Evolutionary conservation across 1,139 yeast genomes (phyloP).

Genomic region (Saccharomyces uvarum): DNA sequence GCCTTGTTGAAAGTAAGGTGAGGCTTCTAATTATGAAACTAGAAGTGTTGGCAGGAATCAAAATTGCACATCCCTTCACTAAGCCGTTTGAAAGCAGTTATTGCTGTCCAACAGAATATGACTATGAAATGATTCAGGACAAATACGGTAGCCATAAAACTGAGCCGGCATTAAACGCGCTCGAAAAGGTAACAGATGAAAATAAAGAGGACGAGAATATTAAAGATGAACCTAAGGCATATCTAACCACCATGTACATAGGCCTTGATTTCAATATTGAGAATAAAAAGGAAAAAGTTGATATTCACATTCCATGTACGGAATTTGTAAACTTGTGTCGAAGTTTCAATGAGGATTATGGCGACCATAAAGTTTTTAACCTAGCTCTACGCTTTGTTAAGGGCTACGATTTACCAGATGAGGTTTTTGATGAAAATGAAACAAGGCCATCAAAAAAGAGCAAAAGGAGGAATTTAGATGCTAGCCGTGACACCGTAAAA

Average conservation of each 20-base stretch:
- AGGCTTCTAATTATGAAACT: slow-evolving; percentile 75
- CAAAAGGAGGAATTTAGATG: slow-evolving; percentile 37
- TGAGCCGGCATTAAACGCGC: slow-evolving; percentile 35
- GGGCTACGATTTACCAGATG: slow-evolving; percentile 72
- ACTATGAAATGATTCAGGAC: slow-evolving; percentile 47
- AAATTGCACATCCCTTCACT: slow-evolving; percentile 82
- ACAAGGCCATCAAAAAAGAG: slow-evolving; percentile 54
- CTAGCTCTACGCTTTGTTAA: slow-evolving; percentile 71
- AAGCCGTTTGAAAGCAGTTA: slow-evolving; percentile 61
- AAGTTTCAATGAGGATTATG: slow-evolving; percentile 59
- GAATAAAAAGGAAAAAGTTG: slow-evolving; percentile 55
- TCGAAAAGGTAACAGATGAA: slow-evolving; percentile 32
- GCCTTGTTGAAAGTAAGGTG: slow-evolving; percentile 83
- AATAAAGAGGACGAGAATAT: slow-evolving; percentile 30
- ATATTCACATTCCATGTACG: slow-evolving; percentile 84
- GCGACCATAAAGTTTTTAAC: slow-evolving; percentile 46
- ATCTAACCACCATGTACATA: slow-evolving; percentile 68
- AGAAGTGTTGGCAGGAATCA: slow-evolving; percentile 67
- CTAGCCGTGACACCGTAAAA: slow-evolving; percentile 16
- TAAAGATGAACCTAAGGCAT: slow-evolving; percentile 39
- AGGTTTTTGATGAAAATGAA: slow-evolving; percentile 78
- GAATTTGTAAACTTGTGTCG: slow-evolving; percentile 80
- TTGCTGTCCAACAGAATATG: slow-evolving; percentile 46
- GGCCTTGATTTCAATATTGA: slow-evolving; percentile 64
- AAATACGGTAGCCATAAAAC: slow-evolving; percentile 46